These are phyloP conservation scores for Murraya koenigii DNA, from an alignment of 345 rosid species.

Conservation along the genomic window DNA sequence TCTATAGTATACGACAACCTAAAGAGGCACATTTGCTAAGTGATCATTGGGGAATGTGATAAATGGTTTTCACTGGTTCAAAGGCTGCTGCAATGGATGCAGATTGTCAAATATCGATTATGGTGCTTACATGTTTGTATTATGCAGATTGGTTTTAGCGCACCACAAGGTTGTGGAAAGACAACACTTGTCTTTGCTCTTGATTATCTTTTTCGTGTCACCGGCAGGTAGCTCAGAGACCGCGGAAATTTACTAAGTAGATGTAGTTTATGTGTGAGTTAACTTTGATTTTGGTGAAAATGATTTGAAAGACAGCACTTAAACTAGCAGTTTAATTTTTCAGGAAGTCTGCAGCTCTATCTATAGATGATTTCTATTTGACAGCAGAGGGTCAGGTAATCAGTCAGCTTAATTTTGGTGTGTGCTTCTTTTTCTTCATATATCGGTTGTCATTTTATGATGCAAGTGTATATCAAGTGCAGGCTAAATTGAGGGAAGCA, in stretches of 20 bases:
- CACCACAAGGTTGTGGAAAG: conserved; percentile 99
- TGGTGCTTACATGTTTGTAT: conserved; percentile 3
- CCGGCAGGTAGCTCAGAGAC: conserved; percentile 58
- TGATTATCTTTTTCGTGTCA: conserved; percentile 67
- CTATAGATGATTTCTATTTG: conserved; percentile 94
- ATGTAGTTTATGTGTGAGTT: conserved; percentile 4
- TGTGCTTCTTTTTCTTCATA: conserved; percentile 11
- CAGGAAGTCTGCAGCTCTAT: conserved; percentile 85
- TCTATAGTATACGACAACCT: background rate
- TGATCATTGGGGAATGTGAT: background rate
- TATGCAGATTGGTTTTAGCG: conserved; percentile 93
- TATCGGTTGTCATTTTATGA: conserved; percentile 17
- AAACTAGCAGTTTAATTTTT: conserved; percentile 15
- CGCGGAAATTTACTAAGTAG: conserved; percentile 8
- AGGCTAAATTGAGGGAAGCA: conserved; percentile 71
- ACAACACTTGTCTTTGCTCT: conserved; percentile 97
- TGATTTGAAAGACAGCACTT: background rate
- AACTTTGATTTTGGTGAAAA: background rate
- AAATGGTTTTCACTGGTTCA: background rate
- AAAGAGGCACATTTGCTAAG: background rate
- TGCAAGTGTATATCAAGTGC: conserved; percentile 17
- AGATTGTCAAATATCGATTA: background rate
- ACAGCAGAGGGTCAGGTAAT: conserved; percentile 83
- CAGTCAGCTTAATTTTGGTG: conserved; percentile 5
- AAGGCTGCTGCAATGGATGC: background rate